phyloP scores from a whole-genome alignment of 2,329 filamentous ascomycete species.

The Colletotrichum falcatum region DNA sequence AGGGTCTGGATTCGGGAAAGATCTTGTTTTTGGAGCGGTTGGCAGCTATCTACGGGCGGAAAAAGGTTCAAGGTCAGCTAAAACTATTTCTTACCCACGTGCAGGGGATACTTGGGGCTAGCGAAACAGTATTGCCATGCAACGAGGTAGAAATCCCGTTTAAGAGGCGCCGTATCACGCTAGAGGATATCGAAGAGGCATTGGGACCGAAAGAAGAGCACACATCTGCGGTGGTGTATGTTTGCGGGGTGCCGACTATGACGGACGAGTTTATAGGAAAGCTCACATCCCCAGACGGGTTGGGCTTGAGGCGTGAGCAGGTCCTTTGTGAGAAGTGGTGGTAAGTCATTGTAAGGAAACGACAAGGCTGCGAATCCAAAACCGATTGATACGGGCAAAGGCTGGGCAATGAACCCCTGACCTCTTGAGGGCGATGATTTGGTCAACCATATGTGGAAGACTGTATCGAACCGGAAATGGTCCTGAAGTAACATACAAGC shows the following conservation, averaged over 20 bases:
- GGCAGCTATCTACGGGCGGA: constrained; percentile 53
- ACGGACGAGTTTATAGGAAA: constrained; percentile 73
- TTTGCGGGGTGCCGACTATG: constrained; percentile 77
- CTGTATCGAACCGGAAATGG: neutral
- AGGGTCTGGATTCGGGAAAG: constrained; percentile 46
- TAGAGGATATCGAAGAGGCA: constrained; percentile 56
- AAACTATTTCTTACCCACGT: constrained; percentile 61
- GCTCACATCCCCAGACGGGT: constrained; percentile 49
- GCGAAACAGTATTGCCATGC: neutral
- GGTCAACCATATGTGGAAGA: neutral
- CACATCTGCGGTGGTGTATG: constrained; percentile 66
- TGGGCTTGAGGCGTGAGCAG: constrained; percentile 45
- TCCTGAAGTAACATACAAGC: neutral
- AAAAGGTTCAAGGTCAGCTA: constrained; percentile 55
- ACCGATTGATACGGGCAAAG: neutral
- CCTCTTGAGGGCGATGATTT: neutral
- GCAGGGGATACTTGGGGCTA: neutral
- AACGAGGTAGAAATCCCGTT: constrained; percentile 47
- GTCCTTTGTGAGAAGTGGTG: constrained; percentile 56
- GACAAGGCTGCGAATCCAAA: neutral
- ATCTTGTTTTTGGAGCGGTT: constrained; percentile 67
- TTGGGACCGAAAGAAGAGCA: constrained; percentile 50
- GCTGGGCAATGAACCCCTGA: neutral
- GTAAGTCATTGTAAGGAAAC: constrained; percentile 42
- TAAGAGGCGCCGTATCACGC: constrained; percentile 55